Base-by-base conservation (phyloP, 306 rosid species). In the Fagus sylvatica region DNA sequence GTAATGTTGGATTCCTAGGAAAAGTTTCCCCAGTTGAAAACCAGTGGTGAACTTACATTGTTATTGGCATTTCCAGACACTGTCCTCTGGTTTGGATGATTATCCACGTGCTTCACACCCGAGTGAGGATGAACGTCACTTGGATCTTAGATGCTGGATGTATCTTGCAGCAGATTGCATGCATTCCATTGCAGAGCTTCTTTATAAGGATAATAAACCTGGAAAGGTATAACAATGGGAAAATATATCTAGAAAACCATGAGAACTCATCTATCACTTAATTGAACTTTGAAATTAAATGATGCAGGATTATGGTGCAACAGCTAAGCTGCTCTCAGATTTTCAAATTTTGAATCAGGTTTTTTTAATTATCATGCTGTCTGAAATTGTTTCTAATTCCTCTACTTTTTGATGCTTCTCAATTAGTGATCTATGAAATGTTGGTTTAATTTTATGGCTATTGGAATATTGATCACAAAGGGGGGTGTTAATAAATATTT, bases 31-130 rank as follows among this genome's bases (percentile, higher is more conserved):
- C 53, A 40, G 73, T 7, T 70, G 78, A 70, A 74, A 39, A 74
- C 12, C n/a, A 72, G 34, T 79, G 75, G 67, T 78, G 34, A 54
- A 60, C 77, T 65, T 76, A 75, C 80, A 73, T 69, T 61, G 30
- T 72, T 65, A 76, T 64, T 84, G 79, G 37, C 74, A 76, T 86
- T 66, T 79, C 76, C 87, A 95, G 98, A 83, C 99, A 28, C 90
- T 95, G 75, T 64, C 95, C 80, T 95, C 98, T 76, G 98, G 99
- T 57, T 84, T 95, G 81, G 99, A 95, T 86, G 99, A 95, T 86
- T 95, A 93, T 87, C 99, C 99, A 22, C 97, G 98, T 65, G 89
- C 98, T 79, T 93, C 99, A 51, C 99, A 95, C 82, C 99, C 99
- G 65, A 87, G 85, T 78, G 78, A 72, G 59, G 99, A 95, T 82